Evolutionary conservation across 1,139 yeast species (phyloP), one percentile per base, ranked within the genome.

Genomic region (Lodderomyces parapsilosis): DNA sequence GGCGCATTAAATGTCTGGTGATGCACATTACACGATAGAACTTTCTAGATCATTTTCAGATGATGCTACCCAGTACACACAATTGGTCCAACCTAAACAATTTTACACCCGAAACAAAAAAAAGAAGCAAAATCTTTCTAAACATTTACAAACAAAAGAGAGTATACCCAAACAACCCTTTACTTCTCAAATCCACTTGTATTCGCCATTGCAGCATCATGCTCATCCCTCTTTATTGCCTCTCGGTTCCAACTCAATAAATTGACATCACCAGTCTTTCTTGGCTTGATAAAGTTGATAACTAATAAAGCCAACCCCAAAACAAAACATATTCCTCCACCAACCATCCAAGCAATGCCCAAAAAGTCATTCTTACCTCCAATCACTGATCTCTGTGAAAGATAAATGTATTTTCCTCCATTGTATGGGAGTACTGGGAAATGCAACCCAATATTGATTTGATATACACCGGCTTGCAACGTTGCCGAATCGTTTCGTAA

Each of bases 351-450:
- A 28, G 90, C 78, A 45, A 89, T 80, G 22, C 99, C 98, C 54
- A 93, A 67, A 58, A 91, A 91, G 43, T 81, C 71, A 63, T 93
- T 93, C 58, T 88, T 83, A 19, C 98, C 98, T 18, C 99, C 99
- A 54, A 89, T 79, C 6, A 83, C 93, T 11, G 95, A 82, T 54
- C 95, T 77, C 30, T 96, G 94, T 9, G 94, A 80, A 31, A 94
- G 56, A 48, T 88, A 88, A 39, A 93, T 63, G 39, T 81, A 81
- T 67, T 93, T 93, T 43, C 84, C 79, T 33, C 99, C 99, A 25
- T 87, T 78, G 64, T 81, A 93, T 23, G 81, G 83, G 18, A 78
- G 71, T 1, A 93, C 96, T 9, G 97, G 96, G 79, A 89, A 93
- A 63, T 91, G 94, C 53, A 87, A 73, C 2, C 91, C 96, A 45